A percentile compares a stretch with the other conserved stretches of the same genome.
These are phyloP conservation scores for Stemphylium beticola DNA, from an alignment of 2,329 filamentous ascomycete species.

Conservation along the genomic window DNA sequence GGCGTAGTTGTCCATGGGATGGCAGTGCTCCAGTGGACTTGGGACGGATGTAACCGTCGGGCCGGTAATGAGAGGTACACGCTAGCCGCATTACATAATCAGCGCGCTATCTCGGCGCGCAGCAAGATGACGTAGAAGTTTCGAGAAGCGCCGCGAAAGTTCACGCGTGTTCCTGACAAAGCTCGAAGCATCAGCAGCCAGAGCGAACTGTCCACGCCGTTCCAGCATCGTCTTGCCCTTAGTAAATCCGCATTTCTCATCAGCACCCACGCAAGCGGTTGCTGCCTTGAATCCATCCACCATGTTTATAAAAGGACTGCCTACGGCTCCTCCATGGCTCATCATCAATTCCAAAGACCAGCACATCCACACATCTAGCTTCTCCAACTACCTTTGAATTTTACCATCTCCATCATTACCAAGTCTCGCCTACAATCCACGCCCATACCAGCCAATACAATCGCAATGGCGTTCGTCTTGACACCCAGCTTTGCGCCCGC, in stretches of 20 bases:
- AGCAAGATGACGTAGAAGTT: conserved; percentile 21
- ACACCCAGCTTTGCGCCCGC: conserved; percentile 41
- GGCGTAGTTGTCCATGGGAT: too few relatives aligned
- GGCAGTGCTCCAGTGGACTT: too few relatives aligned
- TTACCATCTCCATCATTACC: conserved; percentile 15
- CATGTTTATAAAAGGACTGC: conserved; percentile 43
- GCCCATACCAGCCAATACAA: conserved; percentile 3
- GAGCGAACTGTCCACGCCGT: conserved; percentile 26
- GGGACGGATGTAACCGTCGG: neutral
- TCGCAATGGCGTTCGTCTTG: conserved; percentile 44
- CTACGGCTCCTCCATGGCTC: conserved; percentile 16
- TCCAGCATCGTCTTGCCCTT: conserved; percentile 37
- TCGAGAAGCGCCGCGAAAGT: conserved; percentile 33
- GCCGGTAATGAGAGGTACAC: too few relatives aligned
- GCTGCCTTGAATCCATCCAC: conserved; percentile 31
- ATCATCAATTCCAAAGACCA: conserved; percentile 36
- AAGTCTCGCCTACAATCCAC: conserved; percentile 4
- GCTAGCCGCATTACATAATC: conserved; percentile 29
- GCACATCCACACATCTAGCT: conserved; percentile 29
- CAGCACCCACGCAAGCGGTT: conserved; percentile 29
- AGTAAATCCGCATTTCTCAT: conserved; percentile 38
- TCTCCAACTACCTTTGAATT: conserved; percentile 26
- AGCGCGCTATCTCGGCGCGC: conserved; percentile 3
- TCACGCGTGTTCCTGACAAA: conserved; percentile 29
- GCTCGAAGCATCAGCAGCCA: conserved; percentile 34